phyloP scores from a whole-genome alignment of 495 filamentous ascomycete genomes.

The Aspergillus diversus region DNA sequence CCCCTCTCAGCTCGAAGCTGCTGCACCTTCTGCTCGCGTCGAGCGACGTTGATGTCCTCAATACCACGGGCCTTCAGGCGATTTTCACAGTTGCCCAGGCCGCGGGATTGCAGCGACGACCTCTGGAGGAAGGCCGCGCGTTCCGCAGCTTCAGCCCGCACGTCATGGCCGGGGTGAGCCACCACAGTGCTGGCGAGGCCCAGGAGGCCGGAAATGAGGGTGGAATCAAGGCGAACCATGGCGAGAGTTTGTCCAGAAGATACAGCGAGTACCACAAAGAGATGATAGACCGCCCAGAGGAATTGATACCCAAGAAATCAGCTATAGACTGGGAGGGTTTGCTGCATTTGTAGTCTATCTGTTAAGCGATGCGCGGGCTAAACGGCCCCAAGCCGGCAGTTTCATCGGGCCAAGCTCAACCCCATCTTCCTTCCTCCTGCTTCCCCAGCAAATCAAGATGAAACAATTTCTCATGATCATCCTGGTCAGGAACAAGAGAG shows the following conservation, averaged over 20 bases:
- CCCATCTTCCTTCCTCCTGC: background rate
- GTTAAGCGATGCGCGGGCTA: background rate
- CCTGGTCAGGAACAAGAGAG: background rate
- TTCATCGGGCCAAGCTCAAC: background rate
- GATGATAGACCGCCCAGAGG: background rate
- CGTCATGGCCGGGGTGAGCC: slow-evolving; percentile 52
- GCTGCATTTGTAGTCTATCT: background rate
- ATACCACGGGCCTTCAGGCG: slow-evolving; percentile 52
- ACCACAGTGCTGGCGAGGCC: background rate
- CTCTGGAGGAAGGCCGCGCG: slow-evolving; percentile 37
- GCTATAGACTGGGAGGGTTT: background rate
- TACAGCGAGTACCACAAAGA: background rate
- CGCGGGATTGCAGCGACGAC: slow-evolving; percentile 34
- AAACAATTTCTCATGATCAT: background rate
- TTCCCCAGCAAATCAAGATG: background rate
- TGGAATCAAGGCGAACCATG: background rate
- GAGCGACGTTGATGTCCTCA: slow-evolving; percentile 42
- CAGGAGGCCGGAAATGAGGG: background rate
- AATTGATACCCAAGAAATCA: background rate
- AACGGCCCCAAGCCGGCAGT: background rate
- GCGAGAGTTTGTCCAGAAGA: background rate
- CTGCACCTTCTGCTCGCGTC: slow-evolving; percentile 40
- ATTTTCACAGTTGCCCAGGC: slow-evolving; percentile 48
- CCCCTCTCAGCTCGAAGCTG: slow-evolving; percentile 34
- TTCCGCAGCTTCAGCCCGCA: slow-evolving; percentile 43